Conservation (phyloP, 2,329 filamentous ascomycete genomes). For the Dactylonectria macrodidyma region DNA sequence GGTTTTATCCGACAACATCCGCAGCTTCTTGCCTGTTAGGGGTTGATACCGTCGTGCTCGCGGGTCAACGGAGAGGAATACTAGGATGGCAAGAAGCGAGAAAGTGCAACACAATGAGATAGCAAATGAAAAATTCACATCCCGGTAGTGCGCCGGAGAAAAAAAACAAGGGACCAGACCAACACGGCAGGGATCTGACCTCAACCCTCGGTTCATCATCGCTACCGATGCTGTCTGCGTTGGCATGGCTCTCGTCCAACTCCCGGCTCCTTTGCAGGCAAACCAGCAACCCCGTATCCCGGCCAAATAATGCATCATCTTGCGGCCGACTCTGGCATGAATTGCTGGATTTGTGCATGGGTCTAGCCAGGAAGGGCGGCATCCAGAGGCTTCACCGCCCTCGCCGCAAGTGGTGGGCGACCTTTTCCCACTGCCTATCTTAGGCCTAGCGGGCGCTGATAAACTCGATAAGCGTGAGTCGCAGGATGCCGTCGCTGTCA, state of each 20-base stretch:
- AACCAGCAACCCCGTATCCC: conserved; percentile 10
- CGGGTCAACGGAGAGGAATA: not conserved
- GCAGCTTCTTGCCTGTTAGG: conserved; percentile 4
- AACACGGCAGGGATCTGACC: conserved; percentile 2
- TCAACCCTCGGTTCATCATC: not conserved
- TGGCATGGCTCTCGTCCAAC: conserved; percentile 19
- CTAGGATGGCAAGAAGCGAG: not conserved
- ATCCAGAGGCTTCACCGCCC: conserved; percentile 46
- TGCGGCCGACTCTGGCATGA: conserved; percentile 25
- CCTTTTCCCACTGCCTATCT: conserved; percentile 27
- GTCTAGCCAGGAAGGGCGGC: conserved; percentile 35
- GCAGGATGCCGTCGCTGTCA: conserved; percentile 29
- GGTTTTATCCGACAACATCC: conserved; percentile 40
- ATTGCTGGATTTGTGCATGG: conserved; percentile 43
- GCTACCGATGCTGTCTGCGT: not conserved
- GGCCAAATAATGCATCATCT: conserved; percentile 30
- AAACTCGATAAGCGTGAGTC: conserved; percentile 53
- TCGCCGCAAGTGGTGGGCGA: conserved; percentile 23
- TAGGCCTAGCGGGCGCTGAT: conserved; percentile 45
- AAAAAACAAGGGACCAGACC: conserved; percentile 14
- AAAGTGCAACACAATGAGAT: not conserved
- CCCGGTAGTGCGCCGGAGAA: not conserved
- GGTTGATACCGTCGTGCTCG: not conserved
- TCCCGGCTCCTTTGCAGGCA: conserved; percentile 26
- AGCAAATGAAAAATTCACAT: not conserved